Evolutionary conservation across 305 asterid genomes (phyloP).

Genomic region (Fraxinus sp.): DNA sequence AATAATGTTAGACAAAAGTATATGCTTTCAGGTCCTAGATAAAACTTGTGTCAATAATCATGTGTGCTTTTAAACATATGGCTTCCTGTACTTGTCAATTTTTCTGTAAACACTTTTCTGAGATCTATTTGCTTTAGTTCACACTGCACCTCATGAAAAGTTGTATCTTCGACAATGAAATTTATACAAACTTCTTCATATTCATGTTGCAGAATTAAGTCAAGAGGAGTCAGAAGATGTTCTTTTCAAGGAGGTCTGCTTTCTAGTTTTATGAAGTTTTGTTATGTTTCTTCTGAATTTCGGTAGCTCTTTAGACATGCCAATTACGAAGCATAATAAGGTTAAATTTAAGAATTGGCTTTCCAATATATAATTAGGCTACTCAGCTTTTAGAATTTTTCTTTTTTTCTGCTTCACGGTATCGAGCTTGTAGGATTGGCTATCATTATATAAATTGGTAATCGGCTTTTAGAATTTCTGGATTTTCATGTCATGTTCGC

Average conservation of each 20-base stretch:
- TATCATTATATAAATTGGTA: background rate
- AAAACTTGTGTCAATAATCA: slow-evolving; percentile 3
- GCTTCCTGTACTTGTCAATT: background rate
- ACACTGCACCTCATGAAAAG: background rate
- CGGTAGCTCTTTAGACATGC: slow-evolving; percentile 7
- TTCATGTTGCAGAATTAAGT: slow-evolving; percentile 75
- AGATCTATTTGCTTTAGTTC: background rate
- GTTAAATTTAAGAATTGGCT: background rate
- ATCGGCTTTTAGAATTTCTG: background rate
- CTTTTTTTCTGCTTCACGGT: background rate
- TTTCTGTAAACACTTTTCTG: background rate
- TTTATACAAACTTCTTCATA: slow-evolving; percentile 15
- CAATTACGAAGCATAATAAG: background rate
- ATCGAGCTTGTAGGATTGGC: background rate
- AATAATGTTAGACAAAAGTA: background rate
- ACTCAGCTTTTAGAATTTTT: background rate
- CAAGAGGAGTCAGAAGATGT: slow-evolving; percentile 91
- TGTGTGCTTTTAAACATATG: background rate
- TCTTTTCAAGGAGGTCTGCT: slow-evolving; percentile 81
- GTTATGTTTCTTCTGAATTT: slow-evolving; percentile 9
- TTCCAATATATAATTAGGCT: slow-evolving; percentile 1
- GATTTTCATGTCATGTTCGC: slow-evolving; percentile 21
- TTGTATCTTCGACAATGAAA: background rate
- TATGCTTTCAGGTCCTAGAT: slow-evolving; percentile 15
- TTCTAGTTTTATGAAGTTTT: slow-evolving; percentile 18